Base-by-base conservation (phyloP, 2,329 filamentous ascomycete genomes). In the Cordyceps fumosorosea region DNA sequence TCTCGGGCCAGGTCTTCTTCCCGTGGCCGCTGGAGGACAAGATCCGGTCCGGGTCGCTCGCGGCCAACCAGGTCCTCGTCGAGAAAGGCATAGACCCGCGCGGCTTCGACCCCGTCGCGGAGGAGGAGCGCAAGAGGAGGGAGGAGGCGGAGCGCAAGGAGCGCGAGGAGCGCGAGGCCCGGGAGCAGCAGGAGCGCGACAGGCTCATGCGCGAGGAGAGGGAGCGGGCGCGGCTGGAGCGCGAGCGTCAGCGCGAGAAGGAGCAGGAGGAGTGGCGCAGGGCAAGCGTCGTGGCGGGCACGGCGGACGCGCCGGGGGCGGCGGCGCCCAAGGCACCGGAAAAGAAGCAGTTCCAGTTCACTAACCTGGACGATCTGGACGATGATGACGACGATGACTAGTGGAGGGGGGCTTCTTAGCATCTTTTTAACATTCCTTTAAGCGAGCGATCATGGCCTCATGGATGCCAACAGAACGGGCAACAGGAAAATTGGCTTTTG, bases 21-120 rank as follows among this genome's bases (percentile, higher is more conserved):
- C 90, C 91, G 0, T 96, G 90, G 90, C 90, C 90, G 0, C 79
- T 78, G 32, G 86, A 90, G 65, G 84, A 88, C 37, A 82, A 85
- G 63, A 90, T 95, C 65, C 82, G 85, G 37, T 77, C 78, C 18
- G 90, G 91, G 42, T 86, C 86, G 1, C 78, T 96, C 48, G 87
- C 86, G 0, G 77, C 79, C 10, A 82, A 85, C 51, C 86, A 91
- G 68, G 75, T 80, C 26, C 80, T 91, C 65, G 66, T 82, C 5
- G 86, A 89, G 67, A 75, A 80, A 60, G 87, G 86, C 8, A 80
- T 84, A 66, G 84, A 89, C 70, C 85, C 85, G 10, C 80, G 77
- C 60, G 80, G 78, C 42, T 84, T 83, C 69, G 84, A 88, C 66
- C 85, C 85, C 1, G 79, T 74, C 10, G 79, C 76, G 29, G 83